Conservation (phyloP, 1,284 basidiomycete genomes). For the Sparassis latifolia region DNA sequence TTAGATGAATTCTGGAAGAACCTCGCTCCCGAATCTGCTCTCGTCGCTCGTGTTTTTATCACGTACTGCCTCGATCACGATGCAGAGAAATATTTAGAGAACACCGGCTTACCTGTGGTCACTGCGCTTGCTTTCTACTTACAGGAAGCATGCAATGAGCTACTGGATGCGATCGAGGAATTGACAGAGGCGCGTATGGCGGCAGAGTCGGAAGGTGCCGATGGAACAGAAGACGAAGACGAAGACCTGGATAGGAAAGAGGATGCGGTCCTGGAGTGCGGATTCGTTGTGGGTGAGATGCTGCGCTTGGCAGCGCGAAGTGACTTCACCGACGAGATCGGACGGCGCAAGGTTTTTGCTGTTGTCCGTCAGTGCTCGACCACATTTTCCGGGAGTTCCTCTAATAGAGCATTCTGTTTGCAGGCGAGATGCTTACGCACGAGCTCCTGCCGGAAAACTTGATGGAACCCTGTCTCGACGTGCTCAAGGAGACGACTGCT, state of each 20-base stretch:
- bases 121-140: conserved; percentile 86
- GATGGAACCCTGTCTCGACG: conserved; percentile 80
- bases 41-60: conserved; percentile 84
- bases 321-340: conserved; percentile 95
- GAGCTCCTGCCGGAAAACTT: conserved; percentile 73
- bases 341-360: conserved; percentile 86
- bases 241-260: conserved; percentile 38
- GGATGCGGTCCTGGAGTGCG: conserved; percentile 54
- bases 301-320: conserved; percentile 77
- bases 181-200: conserved; percentile 33
- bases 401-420: not conserved
- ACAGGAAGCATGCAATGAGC: conserved; percentile 72
- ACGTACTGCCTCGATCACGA: conserved; percentile 68
- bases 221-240: conserved; percentile 34
- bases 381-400: not conserved
- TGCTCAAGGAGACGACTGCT: conserved; percentile 78
- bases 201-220: conserved; percentile 28
- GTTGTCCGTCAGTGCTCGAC: conserved; percentile 61
- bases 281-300: conserved; percentile 80
- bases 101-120: conserved; percentile 73
- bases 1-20: conserved; percentile 72
- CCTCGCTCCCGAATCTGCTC: conserved; percentile 77
- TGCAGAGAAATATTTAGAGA: conserved; percentile 67
- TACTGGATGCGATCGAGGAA: conserved; percentile 46
- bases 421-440: conserved; percentile 85